phyloP scores from a whole-genome alignment of 2,329 filamentous ascomycete genomes.

The Cladobotryum protrusum region DNA sequence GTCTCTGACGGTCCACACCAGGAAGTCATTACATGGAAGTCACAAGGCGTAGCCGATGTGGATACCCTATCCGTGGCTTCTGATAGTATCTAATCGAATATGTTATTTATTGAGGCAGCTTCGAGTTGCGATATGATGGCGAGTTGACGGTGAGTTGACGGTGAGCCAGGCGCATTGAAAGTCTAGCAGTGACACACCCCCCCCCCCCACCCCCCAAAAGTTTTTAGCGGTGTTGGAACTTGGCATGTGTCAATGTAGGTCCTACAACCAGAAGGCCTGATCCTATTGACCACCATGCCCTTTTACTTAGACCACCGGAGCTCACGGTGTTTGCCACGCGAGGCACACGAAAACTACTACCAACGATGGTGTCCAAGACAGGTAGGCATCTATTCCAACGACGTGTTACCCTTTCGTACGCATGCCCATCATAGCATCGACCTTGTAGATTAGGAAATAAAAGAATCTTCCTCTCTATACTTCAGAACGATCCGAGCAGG shows the following conservation, averaged over 20 bases:
- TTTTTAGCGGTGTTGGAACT: constrained; percentile 38
- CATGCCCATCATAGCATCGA: neutral
- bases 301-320: constrained; percentile 4
- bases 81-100: no score
- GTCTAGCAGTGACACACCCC: constrained; percentile 22
- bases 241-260: constrained; percentile 60
- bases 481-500: constrained; percentile 2
- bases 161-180: constrained; percentile 6
- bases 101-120: no score
- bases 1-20: no score
- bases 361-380: no score
- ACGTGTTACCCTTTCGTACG: neutral
- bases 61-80: no score
- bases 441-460: no score
- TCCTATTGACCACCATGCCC: constrained; percentile 45
- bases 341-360: no score
- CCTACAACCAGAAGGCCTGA: constrained; percentile 62
- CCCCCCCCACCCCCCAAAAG: no score
- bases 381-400: neutral
- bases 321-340: constrained; percentile 3
- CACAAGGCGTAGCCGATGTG: no score
- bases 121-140: constrained; percentile 6
- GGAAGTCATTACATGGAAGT: no score
- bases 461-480: neutral
- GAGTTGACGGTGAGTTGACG: constrained; percentile 10